phyloP scores from a whole-genome alignment of 1,284 basidiomycete species.

The Taiwanofungus camphoratus region DNA sequence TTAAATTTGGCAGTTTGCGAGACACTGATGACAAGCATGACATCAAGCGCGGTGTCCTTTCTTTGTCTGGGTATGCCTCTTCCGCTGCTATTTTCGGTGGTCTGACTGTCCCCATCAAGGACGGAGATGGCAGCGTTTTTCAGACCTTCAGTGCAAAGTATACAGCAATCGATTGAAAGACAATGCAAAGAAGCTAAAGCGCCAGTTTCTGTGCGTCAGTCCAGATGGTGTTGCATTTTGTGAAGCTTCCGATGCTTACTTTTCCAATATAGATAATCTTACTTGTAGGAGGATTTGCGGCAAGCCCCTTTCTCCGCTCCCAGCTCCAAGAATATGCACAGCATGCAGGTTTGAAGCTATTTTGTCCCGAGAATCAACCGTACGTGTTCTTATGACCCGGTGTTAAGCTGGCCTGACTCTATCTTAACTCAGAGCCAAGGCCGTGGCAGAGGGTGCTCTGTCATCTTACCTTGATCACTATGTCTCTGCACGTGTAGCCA shows the following conservation, averaged over 20 bases:
- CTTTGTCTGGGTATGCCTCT: conserved; percentile 30
- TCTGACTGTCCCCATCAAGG: conserved; percentile 27
- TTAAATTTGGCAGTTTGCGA: conserved; percentile 35
- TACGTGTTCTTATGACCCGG: conserved; percentile 11
- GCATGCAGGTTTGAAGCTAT: conserved; percentile 29
- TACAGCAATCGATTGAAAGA: conserved; percentile 17
- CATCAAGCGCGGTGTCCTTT: conserved; percentile 37
- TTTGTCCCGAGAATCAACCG: conserved; percentile 40
- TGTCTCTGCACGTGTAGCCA: conserved; percentile 30
- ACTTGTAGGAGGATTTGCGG: conserved; percentile 35
- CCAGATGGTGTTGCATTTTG: background rate
- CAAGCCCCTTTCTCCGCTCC: conserved; percentile 32
- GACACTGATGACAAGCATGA: conserved; percentile 30
- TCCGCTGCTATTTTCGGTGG: conserved; percentile 10
- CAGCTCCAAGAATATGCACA: conserved; percentile 23
- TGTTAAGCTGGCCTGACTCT: conserved; percentile 25
- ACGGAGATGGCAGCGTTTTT: conserved; percentile 22
- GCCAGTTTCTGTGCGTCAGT: conserved; percentile 7
- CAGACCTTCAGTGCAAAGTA: background rate
- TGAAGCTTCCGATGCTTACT: background rate
- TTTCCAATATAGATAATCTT: conserved; percentile 27
- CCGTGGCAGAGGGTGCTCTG: conserved; percentile 32
- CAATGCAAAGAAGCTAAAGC: conserved; percentile 18
- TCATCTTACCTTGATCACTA: conserved; percentile 32
- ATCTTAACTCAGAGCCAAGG: conserved; percentile 22